Conservation (phyloP, 148 eudicot species). For the Heliosperma pusillum region DNA sequence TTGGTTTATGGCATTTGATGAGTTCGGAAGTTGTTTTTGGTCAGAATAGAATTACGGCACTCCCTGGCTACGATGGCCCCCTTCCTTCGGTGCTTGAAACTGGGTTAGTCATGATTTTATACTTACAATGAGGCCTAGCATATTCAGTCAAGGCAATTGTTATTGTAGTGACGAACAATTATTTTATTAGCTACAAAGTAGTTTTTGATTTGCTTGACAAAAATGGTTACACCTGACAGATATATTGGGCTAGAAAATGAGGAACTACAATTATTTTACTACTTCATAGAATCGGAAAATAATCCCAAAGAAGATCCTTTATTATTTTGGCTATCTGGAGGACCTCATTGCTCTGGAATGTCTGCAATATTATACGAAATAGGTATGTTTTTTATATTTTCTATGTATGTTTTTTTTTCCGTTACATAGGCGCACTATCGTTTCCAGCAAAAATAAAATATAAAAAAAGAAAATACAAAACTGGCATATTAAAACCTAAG, state of each 20-base stretch:
- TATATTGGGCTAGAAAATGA: constrained; percentile 41
- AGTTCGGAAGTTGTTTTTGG: neutral
- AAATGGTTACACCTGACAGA: constrained; percentile 13
- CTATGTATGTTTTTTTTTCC: too few relatives aligned
- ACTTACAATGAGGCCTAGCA: neutral
- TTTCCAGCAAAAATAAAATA: too few relatives aligned
- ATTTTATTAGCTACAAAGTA: too few relatives aligned
- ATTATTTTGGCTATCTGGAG: constrained; percentile 48
- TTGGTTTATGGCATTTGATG: neutral
- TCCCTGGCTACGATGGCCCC: constrained; percentile 27
- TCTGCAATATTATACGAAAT: constrained; percentile 36
- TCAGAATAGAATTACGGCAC: constrained; percentile 1
- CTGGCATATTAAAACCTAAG: too few relatives aligned
- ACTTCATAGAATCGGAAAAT: constrained; percentile 47
- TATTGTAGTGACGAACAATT: too few relatives aligned
- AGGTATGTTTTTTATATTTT: constrained; percentile 13
- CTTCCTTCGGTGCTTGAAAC: constrained; percentile 31
- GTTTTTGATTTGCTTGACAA: too few relatives aligned
- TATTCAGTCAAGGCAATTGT: too few relatives aligned
- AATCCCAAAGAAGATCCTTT: constrained; percentile 42
- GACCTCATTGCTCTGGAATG: constrained; percentile 47
- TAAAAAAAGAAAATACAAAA: too few relatives aligned
- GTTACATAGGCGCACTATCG: too few relatives aligned
- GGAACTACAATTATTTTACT: constrained; percentile 47
- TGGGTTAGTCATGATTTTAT: constrained; percentile 12